Percentiles rank a stretch among this genome's conserved stretches.
Evolutionary conservation across 2,329 filamentous ascomycete species (phyloP).

Genomic region (Huntiella savannae): DNA sequence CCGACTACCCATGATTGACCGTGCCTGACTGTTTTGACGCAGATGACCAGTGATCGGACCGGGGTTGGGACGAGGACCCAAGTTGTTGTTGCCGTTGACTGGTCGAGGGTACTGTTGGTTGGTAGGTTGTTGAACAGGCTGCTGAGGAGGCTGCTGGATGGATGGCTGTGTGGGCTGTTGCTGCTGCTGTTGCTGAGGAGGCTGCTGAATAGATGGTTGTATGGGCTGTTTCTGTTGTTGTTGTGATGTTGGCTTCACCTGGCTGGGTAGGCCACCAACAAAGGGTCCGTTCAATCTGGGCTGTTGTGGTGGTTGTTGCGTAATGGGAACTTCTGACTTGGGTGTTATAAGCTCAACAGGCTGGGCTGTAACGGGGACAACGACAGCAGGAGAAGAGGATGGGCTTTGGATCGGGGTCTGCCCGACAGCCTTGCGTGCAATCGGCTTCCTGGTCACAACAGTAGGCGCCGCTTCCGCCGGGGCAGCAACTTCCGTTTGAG

Average conservation of each 20-base stretch:
- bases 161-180: background rate
- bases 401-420: background rate
- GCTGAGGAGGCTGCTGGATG: too few relatives aligned
- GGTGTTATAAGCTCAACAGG: background rate
- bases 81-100: too few relatives aligned
- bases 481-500: slow-evolving; percentile 1
- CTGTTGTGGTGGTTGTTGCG: background rate
- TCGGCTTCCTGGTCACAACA: background rate
- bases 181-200: too few relatives aligned
- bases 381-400: background rate
- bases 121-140: too few relatives aligned
- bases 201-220: background rate
- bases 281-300: too few relatives aligned
- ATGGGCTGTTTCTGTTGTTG: background rate
- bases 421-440: slow-evolving; percentile 3
- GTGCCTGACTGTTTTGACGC: background rate
- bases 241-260: too few relatives aligned
- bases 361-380: background rate
- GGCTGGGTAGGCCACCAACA: too few relatives aligned
- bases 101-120: too few relatives aligned
- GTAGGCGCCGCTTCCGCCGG: slow-evolving; percentile 6
- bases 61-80: too few relatives aligned
- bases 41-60: background rate
- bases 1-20: slow-evolving; percentile 1
- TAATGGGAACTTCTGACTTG: background rate